A percentile compares a stretch with the other conserved stretches of the same genome.
phyloP scores from a whole-genome alignment of 495 filamentous ascomycete species.

The Penicillium antarcticum region DNA sequence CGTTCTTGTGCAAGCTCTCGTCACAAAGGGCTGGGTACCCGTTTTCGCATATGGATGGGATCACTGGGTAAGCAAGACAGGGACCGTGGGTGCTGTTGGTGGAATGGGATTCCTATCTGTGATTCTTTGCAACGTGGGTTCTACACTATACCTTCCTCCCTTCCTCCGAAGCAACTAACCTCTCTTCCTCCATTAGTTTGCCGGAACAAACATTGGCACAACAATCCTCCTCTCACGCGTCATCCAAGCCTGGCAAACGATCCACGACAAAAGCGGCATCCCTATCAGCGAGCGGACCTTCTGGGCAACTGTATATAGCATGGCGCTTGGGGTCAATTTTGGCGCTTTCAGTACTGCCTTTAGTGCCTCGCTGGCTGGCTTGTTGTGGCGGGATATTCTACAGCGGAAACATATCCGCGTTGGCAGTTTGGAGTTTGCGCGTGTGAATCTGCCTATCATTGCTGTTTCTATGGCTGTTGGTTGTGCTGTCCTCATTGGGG shows the following conservation, averaged over 20 bases:
- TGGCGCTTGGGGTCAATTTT: slow-evolving; percentile 67
- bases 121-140: slow-evolving; percentile 63
- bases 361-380: slow-evolving; percentile 61
- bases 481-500: slow-evolving; percentile 53
- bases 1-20: slow-evolving; percentile 62
- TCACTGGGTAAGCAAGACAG: slow-evolving; percentile 63
- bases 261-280: slow-evolving; percentile 41
- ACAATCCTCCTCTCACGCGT: slow-evolving; percentile 65
- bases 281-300: slow-evolving; percentile 56
- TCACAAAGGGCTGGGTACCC: slow-evolving; percentile 64
- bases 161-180: background rate
- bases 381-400: slow-evolving; percentile 66
- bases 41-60: slow-evolving; percentile 68
- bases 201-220: slow-evolving; percentile 68
- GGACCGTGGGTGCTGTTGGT: slow-evolving; percentile 58
- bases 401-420: slow-evolving; percentile 60
- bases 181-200: slow-evolving; percentile 45
- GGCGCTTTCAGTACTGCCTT: slow-evolving; percentile 67
- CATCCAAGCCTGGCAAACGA: slow-evolving; percentile 58
- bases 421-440: slow-evolving; percentile 54
- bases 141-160: background rate
- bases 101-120: slow-evolving; percentile 68
- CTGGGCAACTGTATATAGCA: slow-evolving; percentile 64
- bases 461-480: slow-evolving; percentile 62
- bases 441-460: slow-evolving; percentile 64